Evolutionary conservation across 768 basidiomycete genomes (phyloP).

Genomic region (Serendipita sp.): DNA sequence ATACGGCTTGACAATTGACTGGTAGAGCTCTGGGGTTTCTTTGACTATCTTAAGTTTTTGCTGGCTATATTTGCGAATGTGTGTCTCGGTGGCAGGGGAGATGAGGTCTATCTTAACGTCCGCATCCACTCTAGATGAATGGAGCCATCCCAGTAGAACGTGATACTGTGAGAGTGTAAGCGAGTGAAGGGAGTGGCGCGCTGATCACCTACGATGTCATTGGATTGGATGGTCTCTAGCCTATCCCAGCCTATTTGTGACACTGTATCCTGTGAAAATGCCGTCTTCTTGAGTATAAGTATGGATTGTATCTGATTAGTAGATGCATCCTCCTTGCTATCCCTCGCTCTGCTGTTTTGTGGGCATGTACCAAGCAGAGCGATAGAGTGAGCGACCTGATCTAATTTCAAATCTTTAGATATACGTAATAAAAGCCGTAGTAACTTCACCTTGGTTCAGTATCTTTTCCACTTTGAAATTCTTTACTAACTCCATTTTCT

Average conservation of each 20-base stretch:
- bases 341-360: constrained; percentile 10
- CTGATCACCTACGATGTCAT: constrained; percentile 41
- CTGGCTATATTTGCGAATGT: constrained; percentile 45
- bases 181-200: constrained; percentile 8
- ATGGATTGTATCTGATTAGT: constrained; percentile 34
- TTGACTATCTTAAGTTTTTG: constrained; percentile 21
- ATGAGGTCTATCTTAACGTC: constrained; percentile 78
- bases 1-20: constrained; percentile 55
- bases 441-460: constrained; percentile 31
- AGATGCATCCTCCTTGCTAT: too few relatives aligned
- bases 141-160: constrained; percentile 64
- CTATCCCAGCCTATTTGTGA: constrained; percentile 22
- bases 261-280: constrained; percentile 33
- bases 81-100: constrained; percentile 76
- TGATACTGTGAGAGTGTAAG: constrained; percentile 41
- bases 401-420: constrained; percentile 18
- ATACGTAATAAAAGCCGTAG: background rate
- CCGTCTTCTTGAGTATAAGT: constrained; percentile 61
- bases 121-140: constrained; percentile 22
- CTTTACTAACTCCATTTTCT: constrained; percentile 12
- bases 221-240: constrained; percentile 36
- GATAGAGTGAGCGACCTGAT: constrained; percentile 41
- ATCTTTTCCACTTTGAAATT: constrained; percentile 15
- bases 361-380: constrained; percentile 45
- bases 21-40: constrained; percentile 72